Percentiles rank a stretch among this genome's conserved stretches.
Evolutionary conservation across 2,329 filamentous ascomycete genomes (phyloP).

Genomic region (Fusarium piperis): DNA sequence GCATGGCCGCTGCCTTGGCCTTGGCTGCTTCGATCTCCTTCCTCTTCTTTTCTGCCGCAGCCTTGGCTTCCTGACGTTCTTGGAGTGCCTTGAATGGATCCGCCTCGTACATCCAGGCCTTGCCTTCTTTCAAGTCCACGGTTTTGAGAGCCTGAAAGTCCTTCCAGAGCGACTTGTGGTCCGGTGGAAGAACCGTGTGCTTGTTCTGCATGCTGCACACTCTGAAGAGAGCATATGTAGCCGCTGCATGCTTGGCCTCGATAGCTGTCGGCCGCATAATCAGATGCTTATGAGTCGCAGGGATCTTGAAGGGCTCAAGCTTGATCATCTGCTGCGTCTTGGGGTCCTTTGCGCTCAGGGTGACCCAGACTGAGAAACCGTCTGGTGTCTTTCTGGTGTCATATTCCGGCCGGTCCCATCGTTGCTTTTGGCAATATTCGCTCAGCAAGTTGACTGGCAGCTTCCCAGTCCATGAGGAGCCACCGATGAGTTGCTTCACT

Average conservation of each 20-base stretch:
- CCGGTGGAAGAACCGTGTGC: conserved; percentile 91
- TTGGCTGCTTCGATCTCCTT: conserved; percentile 74
- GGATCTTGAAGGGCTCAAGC: conserved; percentile 85
- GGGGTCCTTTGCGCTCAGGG: conserved; percentile 76
- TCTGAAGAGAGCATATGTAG: conserved; percentile 89
- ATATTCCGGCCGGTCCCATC: conserved; percentile 95
- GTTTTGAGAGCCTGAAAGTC: conserved; percentile 86
- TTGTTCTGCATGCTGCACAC: conserved; percentile 97
- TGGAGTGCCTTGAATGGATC: conserved; percentile 88
- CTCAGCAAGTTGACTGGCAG: conserved; percentile 91
- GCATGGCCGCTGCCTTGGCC: conserved; percentile 73
- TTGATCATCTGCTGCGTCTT: conserved; percentile 83
- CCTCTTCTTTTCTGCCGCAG: conserved; percentile 80
- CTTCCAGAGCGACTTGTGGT: conserved; percentile 91
- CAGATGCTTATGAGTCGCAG: conserved; percentile 78
- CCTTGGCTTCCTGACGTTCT: conserved; percentile 82
- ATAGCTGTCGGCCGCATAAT: conserved; percentile 81
- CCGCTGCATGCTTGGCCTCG: conserved; percentile 92
- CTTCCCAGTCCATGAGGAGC: conserved; percentile 97
- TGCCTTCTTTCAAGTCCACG: conserved; percentile 79
- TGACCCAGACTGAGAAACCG: conserved; percentile 83
- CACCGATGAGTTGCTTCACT: conserved; percentile 86
- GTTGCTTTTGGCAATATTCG: conserved; percentile 95
- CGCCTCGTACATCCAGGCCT: conserved; percentile 90
- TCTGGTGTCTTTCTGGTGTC: conserved; percentile 79